phyloP scores from a whole-genome alignment of 768 basidiomycete species.

The Jaapia argillacea region DNA sequence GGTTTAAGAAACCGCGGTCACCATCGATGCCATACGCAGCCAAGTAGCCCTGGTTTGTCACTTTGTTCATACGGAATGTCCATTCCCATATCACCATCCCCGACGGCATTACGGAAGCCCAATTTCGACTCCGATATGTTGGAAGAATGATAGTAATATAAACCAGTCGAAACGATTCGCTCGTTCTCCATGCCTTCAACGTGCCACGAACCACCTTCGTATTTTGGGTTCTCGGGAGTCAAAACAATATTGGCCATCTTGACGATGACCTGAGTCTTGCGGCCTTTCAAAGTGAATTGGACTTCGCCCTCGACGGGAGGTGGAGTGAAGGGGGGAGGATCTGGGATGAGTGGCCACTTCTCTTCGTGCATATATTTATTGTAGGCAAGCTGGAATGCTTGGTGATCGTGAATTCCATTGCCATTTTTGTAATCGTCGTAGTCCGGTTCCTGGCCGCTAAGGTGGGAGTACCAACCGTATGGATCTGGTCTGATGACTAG shows the following conservation, averaged over 20 bases:
- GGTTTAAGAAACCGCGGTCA: no score
- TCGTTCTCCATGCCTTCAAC: slow-evolving; percentile 25
- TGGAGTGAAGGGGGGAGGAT: background rate
- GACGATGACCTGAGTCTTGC: slow-evolving; percentile 19
- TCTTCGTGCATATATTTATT: no score
- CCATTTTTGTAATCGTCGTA: no score
- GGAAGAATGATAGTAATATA: slow-evolving; percentile 19
- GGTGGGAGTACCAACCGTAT: no score
- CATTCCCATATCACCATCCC: background rate
- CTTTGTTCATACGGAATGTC: background rate
- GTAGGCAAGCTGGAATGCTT: no score
- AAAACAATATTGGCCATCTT: slow-evolving; percentile 23
- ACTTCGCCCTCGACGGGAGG: background rate
- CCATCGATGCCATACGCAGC: background rate
- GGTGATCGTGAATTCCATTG: no score
- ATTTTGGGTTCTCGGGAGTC: slow-evolving; percentile 26
- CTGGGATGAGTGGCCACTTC: background rate
- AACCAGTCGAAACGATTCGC: slow-evolving; percentile 13
- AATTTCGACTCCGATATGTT: slow-evolving; percentile 23
- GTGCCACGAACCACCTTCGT: slow-evolving; percentile 28
- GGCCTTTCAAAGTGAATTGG: background rate
- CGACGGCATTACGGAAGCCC: slow-evolving; percentile 17
- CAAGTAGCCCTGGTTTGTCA: background rate
- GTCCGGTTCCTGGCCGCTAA: no score
- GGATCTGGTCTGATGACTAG: no score